Evolutionary conservation across 2,329 filamentous ascomycete species (phyloP).

Genomic region (Apiospora phragmitis): DNA sequence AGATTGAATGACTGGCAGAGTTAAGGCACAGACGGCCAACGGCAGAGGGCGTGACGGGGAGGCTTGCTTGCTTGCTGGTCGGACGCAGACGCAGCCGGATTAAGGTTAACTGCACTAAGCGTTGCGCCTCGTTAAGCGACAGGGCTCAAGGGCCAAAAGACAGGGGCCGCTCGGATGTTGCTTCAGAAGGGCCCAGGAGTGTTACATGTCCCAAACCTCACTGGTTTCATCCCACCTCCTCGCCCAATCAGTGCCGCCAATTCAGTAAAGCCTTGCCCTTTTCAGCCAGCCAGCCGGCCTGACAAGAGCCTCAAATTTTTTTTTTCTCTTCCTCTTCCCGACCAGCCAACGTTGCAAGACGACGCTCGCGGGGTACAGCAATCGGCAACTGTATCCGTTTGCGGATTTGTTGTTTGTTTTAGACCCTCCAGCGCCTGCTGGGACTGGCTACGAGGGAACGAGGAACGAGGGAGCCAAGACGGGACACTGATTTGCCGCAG

Average conservation of each 20-base stretch:
- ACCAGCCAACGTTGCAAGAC: neutral
- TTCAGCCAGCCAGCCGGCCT: neutral
- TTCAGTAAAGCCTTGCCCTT: neutral
- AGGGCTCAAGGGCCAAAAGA: neutral
- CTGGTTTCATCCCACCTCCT: constrained; percentile 4
- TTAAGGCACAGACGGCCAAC: neutral
- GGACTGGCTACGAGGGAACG: neutral
- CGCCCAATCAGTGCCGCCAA: neutral
- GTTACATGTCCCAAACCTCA: constrained; percentile 8
- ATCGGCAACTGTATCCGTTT: neutral
- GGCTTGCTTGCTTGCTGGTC: neutral
- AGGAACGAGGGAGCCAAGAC: neutral
- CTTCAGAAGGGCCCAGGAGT: constrained; percentile 6
- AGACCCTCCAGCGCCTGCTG: neutral
- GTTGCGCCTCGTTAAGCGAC: constrained; percentile 18
- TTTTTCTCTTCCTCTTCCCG: neutral
- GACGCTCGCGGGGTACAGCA: neutral
- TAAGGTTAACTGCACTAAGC: constrained; percentile 28
- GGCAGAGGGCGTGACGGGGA: neutral
- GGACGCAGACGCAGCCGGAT: constrained; percentile 35
- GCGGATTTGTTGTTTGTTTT: neutral
- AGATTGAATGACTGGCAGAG: constrained; percentile 12
- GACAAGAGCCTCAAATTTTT: constrained; percentile 8
- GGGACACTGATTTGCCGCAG: neutral
- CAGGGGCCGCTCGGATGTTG: neutral